These are phyloP conservation scores for Microthyrium microscopicum DNA, from an alignment of 2,329 filamentous ascomycete species.

Conservation along the genomic window DNA sequence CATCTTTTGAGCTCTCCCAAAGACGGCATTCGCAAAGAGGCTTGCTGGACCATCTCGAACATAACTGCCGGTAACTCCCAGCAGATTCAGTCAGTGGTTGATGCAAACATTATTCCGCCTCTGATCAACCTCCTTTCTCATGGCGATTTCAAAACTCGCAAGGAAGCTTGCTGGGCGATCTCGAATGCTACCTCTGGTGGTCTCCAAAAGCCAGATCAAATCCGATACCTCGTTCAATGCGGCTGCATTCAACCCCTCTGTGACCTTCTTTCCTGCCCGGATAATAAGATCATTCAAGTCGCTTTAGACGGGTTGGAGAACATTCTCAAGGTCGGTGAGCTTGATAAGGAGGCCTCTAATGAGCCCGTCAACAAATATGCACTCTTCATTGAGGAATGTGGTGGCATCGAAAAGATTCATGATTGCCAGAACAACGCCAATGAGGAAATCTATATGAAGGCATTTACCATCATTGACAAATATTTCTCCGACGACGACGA, in stretches of 20 bases:
- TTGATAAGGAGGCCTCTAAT: slow-evolving; percentile 78
- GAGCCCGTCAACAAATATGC: slow-evolving; percentile 89
- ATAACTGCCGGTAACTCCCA: slow-evolving; percentile 95
- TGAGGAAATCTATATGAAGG: slow-evolving; percentile 99
- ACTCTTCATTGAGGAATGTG: slow-evolving; percentile 95
- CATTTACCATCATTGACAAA: slow-evolving; percentile 99
- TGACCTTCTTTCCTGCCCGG: slow-evolving; percentile 84
- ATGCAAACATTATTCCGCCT: slow-evolving; percentile 91
- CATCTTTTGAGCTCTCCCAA: slow-evolving; percentile 92
- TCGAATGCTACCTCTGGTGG: slow-evolving; percentile 96
- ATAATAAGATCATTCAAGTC: slow-evolving; percentile 99
- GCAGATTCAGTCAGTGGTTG: slow-evolving; percentile 92
- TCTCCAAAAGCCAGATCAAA: slow-evolving; percentile 97
- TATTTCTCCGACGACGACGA: slow-evolving; percentile 99
- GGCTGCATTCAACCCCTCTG: slow-evolving; percentile 96
- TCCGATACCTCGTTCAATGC: slow-evolving; percentile 80
- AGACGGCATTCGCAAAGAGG: slow-evolving; percentile 97
- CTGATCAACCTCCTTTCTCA: slow-evolving; percentile 92
- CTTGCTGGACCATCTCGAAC: slow-evolving; percentile 99
- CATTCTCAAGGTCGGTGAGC: slow-evolving; percentile 96
- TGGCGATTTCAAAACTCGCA: slow-evolving; percentile 96
- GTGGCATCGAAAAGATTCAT: slow-evolving; percentile 99
- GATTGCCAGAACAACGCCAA: slow-evolving; percentile 99
- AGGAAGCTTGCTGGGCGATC: slow-evolving; percentile 99
- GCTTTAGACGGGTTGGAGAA: slow-evolving; percentile 96